Percentiles rank a stretch among this genome's conserved stretches.
Evolutionary conservation across 495 filamentous ascomycete genomes (phyloP).

Genomic region (Penicillium soppii): DNA sequence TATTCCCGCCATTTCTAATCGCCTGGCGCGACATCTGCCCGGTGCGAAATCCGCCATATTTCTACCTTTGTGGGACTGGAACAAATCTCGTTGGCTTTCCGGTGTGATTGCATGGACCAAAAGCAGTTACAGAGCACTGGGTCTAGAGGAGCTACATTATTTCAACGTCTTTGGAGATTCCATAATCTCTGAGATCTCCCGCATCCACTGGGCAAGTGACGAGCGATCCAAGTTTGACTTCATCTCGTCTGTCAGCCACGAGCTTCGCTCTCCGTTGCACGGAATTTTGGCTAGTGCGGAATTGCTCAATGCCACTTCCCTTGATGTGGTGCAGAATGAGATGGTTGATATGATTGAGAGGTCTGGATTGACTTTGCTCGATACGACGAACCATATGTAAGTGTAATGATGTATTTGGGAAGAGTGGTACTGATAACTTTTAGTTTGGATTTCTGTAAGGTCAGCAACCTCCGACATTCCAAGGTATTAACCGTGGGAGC

Average conservation of each 20-base stretch:
- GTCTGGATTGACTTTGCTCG: conserved; percentile 36
- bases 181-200: conserved; percentile 59
- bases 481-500: conserved; percentile 6
- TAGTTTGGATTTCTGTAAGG: conserved; percentile 58
- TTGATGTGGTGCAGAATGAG: conserved; percentile 52
- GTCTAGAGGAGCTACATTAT: conserved; percentile 49
- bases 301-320: conserved; percentile 57
- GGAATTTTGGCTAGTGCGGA: conserved; percentile 66
- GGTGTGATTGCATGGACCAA: conserved; percentile 58
- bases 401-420: conserved; percentile 30
- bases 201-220: conserved; percentile 45
- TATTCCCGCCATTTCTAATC: conserved; percentile 3
- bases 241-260: conserved; percentile 71
- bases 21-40: conserved; percentile 34
- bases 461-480: conserved; percentile 39
- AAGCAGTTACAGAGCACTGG: conserved; percentile 41
- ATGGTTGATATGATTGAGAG: conserved; percentile 63
- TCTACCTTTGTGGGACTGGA: conserved; percentile 62
- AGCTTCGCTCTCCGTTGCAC: conserved; percentile 69
- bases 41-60: conserved; percentile 54
- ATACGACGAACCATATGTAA: conserved; percentile 21
- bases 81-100: conserved; percentile 61
- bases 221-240: conserved; percentile 66
- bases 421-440: conserved; percentile 23
- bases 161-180: conserved; percentile 60